phyloP scores from a whole-genome alignment of 164 flowering plant species.

The Warburgia ugandensis region DNA sequence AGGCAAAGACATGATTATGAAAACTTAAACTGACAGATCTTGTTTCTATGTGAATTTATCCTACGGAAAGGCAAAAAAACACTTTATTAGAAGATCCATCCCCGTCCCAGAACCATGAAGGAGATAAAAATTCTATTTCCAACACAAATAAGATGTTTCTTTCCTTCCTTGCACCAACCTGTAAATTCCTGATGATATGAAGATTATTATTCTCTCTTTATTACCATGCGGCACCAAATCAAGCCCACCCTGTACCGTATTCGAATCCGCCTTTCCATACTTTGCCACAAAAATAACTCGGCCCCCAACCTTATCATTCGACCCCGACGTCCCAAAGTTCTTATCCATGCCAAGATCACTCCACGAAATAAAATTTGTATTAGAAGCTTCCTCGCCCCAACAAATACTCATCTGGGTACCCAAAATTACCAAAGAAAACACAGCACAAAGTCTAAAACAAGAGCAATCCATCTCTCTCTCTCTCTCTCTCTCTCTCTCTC shows the following conservation, averaged over 20 bases:
- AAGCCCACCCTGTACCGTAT: conserved; percentile 70
- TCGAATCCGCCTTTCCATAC: conserved; percentile 52
- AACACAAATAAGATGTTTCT: neutral
- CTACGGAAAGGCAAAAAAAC: too few relatives aligned
- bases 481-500: too few relatives aligned
- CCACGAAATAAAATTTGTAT: conserved; percentile 44
- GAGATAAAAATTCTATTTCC: neutral
- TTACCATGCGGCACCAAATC: conserved; percentile 61
- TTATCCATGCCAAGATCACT: conserved; percentile 40
- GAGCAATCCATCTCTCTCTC: conserved; percentile 4
- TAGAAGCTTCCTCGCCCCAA: neutral
- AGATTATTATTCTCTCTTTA: conserved; percentile 48
- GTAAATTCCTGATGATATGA: conserved; percentile 69
- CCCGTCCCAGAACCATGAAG: neutral
- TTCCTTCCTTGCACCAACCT: conserved; percentile 36
- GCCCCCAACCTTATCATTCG: neutral
- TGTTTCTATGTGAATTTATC: too few relatives aligned
- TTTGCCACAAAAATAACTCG: conserved; percentile 60
- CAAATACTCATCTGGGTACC: conserved; percentile 3
- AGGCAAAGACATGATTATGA: too few relatives aligned
- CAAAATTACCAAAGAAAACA: neutral
- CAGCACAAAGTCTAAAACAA: neutral
- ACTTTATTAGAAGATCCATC: too few relatives aligned
- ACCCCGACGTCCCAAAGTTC: conserved; percentile 5
- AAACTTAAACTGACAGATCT: too few relatives aligned